These are phyloP conservation scores for Phaeosphaeria sp. DNA, from an alignment of 2,329 filamentous ascomycete genomes.

Conservation along the genomic window DNA sequence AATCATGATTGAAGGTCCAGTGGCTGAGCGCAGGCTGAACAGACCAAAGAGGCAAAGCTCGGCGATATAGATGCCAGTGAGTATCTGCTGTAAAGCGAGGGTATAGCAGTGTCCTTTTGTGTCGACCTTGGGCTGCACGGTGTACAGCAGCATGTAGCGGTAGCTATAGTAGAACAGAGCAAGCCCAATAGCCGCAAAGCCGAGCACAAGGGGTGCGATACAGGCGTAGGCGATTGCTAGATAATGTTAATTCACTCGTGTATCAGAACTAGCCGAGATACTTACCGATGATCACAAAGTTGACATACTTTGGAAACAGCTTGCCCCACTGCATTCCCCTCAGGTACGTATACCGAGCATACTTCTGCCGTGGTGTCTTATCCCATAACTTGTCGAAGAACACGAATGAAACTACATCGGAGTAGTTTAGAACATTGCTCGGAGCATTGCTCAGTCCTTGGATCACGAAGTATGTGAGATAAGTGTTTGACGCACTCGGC, in stretches of 20 bases:
- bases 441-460: conserved; percentile 85
- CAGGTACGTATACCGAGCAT: conserved; percentile 41
- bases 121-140: conserved; percentile 81
- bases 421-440: conserved; percentile 75
- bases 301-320: conserved; percentile 50
- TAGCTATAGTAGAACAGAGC: conserved; percentile 85
- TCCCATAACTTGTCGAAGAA: conserved; percentile 78
- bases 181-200: conserved; percentile 81
- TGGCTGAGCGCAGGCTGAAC: conserved; percentile 60
- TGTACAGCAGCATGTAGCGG: conserved; percentile 89
- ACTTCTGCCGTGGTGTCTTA: conserved; percentile 67
- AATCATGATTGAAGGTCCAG: conserved; percentile 42
- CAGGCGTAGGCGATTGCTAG: conserved; percentile 82
- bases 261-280: background rate
- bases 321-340: conserved; percentile 49
- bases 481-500: conserved; percentile 89
- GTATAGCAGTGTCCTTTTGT: conserved; percentile 89
- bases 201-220: conserved; percentile 84
- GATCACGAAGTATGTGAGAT: conserved; percentile 92
- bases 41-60: conserved; percentile 85
- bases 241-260: conserved; percentile 14
- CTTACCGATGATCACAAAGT: conserved; percentile 51
- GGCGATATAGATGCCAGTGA: conserved; percentile 82
- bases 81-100: conserved; percentile 84
- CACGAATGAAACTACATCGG: conserved; percentile 75